Conservation (phyloP, 2,329 filamentous ascomycete genomes). For the Coleophoma cylindrospora region DNA sequence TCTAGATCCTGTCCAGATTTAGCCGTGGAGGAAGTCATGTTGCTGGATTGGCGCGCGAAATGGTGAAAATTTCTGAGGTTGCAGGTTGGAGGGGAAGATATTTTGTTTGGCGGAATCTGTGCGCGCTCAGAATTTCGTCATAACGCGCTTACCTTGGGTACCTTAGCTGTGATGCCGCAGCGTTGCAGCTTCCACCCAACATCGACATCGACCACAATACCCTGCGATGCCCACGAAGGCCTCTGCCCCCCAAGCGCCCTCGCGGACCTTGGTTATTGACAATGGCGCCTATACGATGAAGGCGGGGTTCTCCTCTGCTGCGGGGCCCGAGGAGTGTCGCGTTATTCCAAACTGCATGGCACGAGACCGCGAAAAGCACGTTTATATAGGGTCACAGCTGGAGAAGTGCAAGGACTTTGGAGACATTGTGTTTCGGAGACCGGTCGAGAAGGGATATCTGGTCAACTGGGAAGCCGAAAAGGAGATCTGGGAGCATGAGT, state of each 20-base stretch:
- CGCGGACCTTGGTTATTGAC: slow-evolving; percentile 79
- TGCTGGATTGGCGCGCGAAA: neutral
- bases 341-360: slow-evolving; percentile 86
- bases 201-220: neutral
- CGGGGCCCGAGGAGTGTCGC: slow-evolving; percentile 43
- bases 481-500: slow-evolving; percentile 90
- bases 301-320: slow-evolving; percentile 61
- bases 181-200: neutral
- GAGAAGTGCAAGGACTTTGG: slow-evolving; percentile 81
- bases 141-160: too few species aligned
- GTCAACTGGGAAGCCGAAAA: slow-evolving; percentile 97
- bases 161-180: too few species aligned
- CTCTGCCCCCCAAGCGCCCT: slow-evolving; percentile 32
- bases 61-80: neutral
- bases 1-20: slow-evolving; percentile 14
- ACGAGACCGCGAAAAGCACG: slow-evolving; percentile 71
- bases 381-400: slow-evolving; percentile 76
- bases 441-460: slow-evolving; percentile 90
- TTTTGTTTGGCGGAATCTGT: neutral
- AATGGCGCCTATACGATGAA: slow-evolving; percentile 92
- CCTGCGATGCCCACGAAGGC: neutral
- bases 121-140: neutral
- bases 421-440: slow-evolving; percentile 79
- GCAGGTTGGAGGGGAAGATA: neutral
- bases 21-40: neutral